These are phyloP conservation scores for Fusarium scirpi DNA, from an alignment of 2,329 filamentous ascomycete genomes.

Conservation along the genomic window DNA sequence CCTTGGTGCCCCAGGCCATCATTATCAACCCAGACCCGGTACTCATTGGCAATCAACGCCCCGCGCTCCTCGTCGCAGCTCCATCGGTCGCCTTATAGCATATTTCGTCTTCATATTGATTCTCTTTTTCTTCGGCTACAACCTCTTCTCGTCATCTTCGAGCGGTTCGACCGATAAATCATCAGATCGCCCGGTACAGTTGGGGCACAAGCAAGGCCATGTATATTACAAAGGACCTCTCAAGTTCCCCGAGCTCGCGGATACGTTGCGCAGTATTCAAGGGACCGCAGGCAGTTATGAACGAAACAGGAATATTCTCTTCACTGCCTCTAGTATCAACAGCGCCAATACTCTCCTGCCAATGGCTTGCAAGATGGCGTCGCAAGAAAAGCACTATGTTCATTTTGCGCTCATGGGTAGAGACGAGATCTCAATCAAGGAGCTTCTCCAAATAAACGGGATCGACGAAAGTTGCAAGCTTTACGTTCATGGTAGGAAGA, in stretches of 20 bases:
- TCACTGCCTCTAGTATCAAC: constrained; percentile 79
- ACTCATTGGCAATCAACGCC: constrained; percentile 56
- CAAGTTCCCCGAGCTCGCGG: constrained; percentile 73
- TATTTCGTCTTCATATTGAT: constrained; percentile 66
- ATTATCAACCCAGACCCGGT: constrained; percentile 42
- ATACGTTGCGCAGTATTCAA: constrained; percentile 70
- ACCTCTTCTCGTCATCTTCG: constrained; percentile 51
- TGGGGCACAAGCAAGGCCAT: constrained; percentile 28
- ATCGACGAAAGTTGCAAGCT: constrained; percentile 78
- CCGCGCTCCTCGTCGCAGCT: constrained; percentile 63
- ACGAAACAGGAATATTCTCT: constrained; percentile 79
- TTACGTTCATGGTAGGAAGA: constrained; percentile 63
- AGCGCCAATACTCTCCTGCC: constrained; percentile 81
- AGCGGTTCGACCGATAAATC: constrained; percentile 13
- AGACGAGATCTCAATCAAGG: constrained; percentile 74
- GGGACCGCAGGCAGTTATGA: constrained; percentile 63
- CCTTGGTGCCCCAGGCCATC: constrained; percentile 49
- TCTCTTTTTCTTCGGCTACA: constrained; percentile 63
- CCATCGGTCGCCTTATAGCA: constrained; percentile 64
- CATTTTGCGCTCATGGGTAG: constrained; percentile 85
- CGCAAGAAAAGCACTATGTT: constrained; percentile 75
- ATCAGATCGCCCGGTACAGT: constrained; percentile 11
- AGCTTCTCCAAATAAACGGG: constrained; percentile 82
- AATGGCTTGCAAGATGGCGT: constrained; percentile 87
- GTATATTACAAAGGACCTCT: constrained; percentile 75